These are phyloP conservation scores for Serpula lacrymans DNA, from an alignment of 768 basidiomycete species.

Conservation along the genomic window DNA sequence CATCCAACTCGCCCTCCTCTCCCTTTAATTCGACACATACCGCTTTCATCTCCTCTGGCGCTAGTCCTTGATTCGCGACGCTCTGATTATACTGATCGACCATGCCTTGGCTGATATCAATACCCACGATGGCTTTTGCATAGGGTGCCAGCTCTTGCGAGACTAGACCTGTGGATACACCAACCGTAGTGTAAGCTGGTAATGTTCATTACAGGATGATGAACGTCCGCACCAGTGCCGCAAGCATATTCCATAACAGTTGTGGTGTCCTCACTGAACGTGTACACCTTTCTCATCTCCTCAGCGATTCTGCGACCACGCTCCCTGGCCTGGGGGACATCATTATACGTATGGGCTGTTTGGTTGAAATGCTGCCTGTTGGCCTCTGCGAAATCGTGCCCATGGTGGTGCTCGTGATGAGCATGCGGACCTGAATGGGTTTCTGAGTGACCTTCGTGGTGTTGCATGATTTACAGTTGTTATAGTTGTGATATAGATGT, in stretches of 20 bases:
- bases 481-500: too few relatives aligned
- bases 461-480: too few relatives aligned
- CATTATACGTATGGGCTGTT: slow-evolving; percentile 21
- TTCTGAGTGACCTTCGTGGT: background rate
- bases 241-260: slow-evolving; percentile 73
- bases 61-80: slow-evolving; percentile 58
- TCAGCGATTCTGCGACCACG: slow-evolving; percentile 19
- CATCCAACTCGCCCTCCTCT: slow-evolving; percentile 44
- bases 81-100: slow-evolving; percentile 64
- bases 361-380: slow-evolving; percentile 24
- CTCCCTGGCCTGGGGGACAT: slow-evolving; percentile 14
- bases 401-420: background rate
- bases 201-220: background rate
- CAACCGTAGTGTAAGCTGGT: background rate
- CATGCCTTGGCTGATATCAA: slow-evolving; percentile 71
- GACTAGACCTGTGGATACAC: slow-evolving; percentile 47
- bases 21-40: slow-evolving; percentile 49
- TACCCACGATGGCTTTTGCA: slow-evolving; percentile 62
- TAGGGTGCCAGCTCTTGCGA: slow-evolving; percentile 59
- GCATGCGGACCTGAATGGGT: background rate
- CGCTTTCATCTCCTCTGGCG: slow-evolving; percentile 64
- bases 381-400: slow-evolving; percentile 16
- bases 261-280: slow-evolving; percentile 55
- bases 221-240: slow-evolving; percentile 50
- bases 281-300: slow-evolving; percentile 33